Conservation (phyloP, 2,329 filamentous ascomycete genomes). For the Pseudogymnoascus sp. region DNA sequence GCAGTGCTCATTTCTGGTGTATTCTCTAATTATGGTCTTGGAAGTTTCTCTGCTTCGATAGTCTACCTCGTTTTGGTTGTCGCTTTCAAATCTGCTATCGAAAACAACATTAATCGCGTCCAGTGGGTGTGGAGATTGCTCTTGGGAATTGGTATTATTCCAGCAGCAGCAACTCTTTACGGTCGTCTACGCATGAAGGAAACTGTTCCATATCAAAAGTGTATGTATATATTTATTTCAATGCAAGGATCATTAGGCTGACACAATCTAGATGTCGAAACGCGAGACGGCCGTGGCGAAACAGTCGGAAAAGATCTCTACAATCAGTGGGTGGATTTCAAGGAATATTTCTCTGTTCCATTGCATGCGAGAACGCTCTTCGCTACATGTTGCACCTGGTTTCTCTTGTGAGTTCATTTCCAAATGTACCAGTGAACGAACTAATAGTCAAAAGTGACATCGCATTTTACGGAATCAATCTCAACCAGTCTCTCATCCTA, state of each 20-base stretch:
- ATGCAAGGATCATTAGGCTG: neutral
- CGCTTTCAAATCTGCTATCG: constrained; percentile 5
- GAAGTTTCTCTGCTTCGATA: neutral
- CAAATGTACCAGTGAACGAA: neutral
- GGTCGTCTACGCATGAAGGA: constrained; percentile 8
- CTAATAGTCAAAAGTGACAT: constrained; percentile 28
- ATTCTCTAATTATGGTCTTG: constrained; percentile 1
- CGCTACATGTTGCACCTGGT: constrained; percentile 75
- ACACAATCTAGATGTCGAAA: neutral
- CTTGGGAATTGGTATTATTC: constrained; percentile 7
- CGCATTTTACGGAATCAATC: constrained; percentile 58
- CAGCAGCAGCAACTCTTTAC: neutral
- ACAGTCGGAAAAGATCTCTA: neutral
- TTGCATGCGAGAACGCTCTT: constrained; percentile 47
- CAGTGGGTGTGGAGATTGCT: constrained; percentile 8
- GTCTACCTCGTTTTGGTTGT: constrained; percentile 7
- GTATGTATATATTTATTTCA: neutral
- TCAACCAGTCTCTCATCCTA: constrained; percentile 67
- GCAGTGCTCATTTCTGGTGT: neutral
- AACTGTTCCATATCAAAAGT: constrained; percentile 7
- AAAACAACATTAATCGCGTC: neutral
- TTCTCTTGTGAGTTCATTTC: constrained; percentile 43
- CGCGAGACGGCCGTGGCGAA: neutral
- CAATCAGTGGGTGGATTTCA: constrained; percentile 47
- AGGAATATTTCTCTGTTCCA: constrained; percentile 44